phyloP scores from a whole-genome alignment of 176 grass and related monocot species.

The Bolboschoenus planiculmis region DNA sequence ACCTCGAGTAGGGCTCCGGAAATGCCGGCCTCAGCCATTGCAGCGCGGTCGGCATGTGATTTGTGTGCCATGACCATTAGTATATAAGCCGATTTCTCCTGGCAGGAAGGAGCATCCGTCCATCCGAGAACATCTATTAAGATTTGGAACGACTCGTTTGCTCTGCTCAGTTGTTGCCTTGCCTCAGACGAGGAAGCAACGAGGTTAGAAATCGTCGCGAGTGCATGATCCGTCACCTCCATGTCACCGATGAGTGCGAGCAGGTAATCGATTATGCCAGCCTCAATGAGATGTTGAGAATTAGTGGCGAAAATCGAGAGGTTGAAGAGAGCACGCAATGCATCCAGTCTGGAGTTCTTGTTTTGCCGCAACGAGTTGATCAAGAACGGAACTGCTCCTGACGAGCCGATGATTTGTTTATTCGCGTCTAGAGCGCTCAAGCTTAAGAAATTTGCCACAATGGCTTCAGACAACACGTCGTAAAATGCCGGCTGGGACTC shows the following conservation, averaged over 20 bases:
- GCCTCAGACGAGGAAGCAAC: slow-evolving; percentile 53
- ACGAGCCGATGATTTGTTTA: slow-evolving; percentile 72
- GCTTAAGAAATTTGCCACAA: slow-evolving; percentile 87
- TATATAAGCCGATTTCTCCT: slow-evolving; percentile 84
- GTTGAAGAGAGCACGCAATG: slow-evolving; percentile 80
- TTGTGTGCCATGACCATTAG: slow-evolving; percentile 97
- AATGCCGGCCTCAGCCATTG: slow-evolving; percentile 62
- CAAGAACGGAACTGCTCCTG: slow-evolving; percentile 50
- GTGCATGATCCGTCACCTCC: slow-evolving; percentile 41
- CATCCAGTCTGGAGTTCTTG: slow-evolving; percentile 43
- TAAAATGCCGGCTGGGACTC: background rate
- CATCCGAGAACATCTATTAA: slow-evolving; percentile 83
- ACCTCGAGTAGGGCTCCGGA: slow-evolving; percentile 78
- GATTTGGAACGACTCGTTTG: slow-evolving; percentile 32
- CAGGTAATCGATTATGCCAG: slow-evolving; percentile 41
- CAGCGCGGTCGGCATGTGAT: slow-evolving; percentile 40
- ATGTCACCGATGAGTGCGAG: slow-evolving; percentile 39
- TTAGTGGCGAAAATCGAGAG: slow-evolving; percentile 63
- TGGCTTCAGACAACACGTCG: slow-evolving; percentile 32
- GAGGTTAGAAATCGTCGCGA: slow-evolving; percentile 73
- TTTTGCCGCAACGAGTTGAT: slow-evolving; percentile 35
- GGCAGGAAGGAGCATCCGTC: slow-evolving; percentile 62
- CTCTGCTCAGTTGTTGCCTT: slow-evolving; percentile 46
- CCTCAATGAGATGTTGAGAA: slow-evolving; percentile 47
- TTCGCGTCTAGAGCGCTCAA: slow-evolving; percentile 85